Conservation (phyloP, 192 early-diverging fungal genomes). For the Backusella macrospora region DNA sequence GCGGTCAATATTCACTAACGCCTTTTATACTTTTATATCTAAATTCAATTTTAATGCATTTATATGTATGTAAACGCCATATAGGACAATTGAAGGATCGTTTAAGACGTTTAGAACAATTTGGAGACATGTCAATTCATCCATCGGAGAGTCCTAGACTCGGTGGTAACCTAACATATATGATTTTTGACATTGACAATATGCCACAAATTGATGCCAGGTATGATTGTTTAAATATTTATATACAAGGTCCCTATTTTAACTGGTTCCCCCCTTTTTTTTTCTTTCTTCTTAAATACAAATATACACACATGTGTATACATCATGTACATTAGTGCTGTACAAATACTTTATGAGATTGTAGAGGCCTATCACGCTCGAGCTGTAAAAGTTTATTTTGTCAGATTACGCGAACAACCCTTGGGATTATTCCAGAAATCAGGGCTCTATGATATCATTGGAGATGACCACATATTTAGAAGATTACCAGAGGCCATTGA, state of each 20-base stretch:
- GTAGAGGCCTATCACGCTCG: conserved; percentile 84
- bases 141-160: conserved; percentile 89
- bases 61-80: background rate
- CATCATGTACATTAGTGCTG: conserved; percentile 26
- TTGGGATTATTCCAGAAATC: conserved; percentile 72
- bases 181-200: conserved; percentile 91
- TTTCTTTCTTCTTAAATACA: background rate
- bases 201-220: conserved; percentile 93
- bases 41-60: background rate
- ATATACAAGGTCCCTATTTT: background rate
- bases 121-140: conserved; percentile 93
- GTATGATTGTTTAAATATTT: conserved; percentile 43
- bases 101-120: conserved; percentile 88
- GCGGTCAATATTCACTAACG: background rate
- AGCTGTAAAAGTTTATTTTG: conserved; percentile 88
- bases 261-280: background rate
- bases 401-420: conserved; percentile 78
- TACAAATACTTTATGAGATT: conserved; percentile 86
- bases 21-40: background rate
- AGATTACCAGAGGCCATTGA: conserved; percentile 54
- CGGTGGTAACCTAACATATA: conserved; percentile 63
- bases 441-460: conserved; percentile 64
- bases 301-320: too few species aligned
- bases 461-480: conserved; percentile 69
- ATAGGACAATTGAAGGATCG: conserved; percentile 92